Evolutionary conservation across 768 basidiomycete genomes (phyloP).

Genomic region (Suillus ampliporus): DNA sequence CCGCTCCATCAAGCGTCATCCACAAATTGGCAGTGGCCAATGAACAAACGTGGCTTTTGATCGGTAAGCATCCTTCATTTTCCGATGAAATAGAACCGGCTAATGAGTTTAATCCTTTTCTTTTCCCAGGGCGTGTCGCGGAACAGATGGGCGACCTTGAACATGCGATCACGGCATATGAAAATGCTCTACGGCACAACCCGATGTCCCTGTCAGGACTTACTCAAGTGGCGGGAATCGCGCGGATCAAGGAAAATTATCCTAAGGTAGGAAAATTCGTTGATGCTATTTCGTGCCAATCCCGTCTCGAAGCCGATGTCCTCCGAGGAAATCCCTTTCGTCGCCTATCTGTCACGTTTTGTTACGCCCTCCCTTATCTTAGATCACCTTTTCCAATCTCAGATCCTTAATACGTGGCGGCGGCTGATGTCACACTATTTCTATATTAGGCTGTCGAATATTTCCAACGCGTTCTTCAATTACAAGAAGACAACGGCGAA

Average conservation of each 20-base stretch:
- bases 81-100: conserved; percentile 2
- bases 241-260: conserved; percentile 97
- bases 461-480: conserved; percentile 88
- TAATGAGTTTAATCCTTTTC: conserved; percentile 22
- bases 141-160: conserved; percentile 96
- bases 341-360: conserved; percentile 17
- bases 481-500: conserved; percentile 97
- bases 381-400: conserved; percentile 23
- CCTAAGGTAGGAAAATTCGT: conserved; percentile 67
- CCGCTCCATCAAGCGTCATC: conserved; percentile 50
- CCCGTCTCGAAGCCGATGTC: conserved; percentile 30
- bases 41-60: conserved; percentile 94
- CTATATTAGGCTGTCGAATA: conserved; percentile 86
- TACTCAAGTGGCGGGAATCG: conserved; percentile 94
- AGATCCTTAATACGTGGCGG: conserved; percentile 34
- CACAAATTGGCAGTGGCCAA: conserved; percentile 86
- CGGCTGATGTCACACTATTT: conserved; percentile 36
- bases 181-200: conserved; percentile 95
- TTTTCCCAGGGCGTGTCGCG: conserved; percentile 81
- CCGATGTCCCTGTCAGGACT: conserved; percentile 88
- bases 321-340: conserved; percentile 36
- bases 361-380: conserved; percentile 18
- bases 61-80: conserved; percentile 57
- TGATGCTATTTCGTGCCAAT: conserved; percentile 29
- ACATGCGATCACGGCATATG: conserved; percentile 91